Percentiles rank a stretch among this genome's conserved stretches.
phyloP scores from a whole-genome alignment of 1,139 yeast species.

The Fermentozyma sake region DNA sequence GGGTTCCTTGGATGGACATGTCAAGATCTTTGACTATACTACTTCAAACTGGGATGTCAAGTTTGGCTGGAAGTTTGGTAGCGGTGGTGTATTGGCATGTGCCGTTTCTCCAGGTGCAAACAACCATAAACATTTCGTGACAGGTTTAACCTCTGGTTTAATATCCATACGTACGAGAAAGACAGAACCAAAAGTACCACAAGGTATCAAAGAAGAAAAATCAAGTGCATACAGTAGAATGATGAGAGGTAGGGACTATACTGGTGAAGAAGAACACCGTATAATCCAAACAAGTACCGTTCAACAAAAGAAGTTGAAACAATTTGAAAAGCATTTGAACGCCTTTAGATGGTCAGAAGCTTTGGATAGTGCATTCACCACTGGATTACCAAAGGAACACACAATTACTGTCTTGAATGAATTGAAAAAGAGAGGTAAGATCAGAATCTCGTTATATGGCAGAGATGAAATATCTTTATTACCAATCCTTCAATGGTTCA shows the following conservation, averaged over 20 bases:
- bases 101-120: conserved; percentile 77
- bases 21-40: conserved; percentile 82
- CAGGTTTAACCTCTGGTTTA: conserved; percentile 90
- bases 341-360: conserved; percentile 93
- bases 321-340: conserved; percentile 78
- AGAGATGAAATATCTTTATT: conserved; percentile 84
- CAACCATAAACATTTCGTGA: conserved; percentile 76
- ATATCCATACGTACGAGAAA: conserved; percentile 85
- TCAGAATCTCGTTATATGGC: conserved; percentile 69
- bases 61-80: conserved; percentile 95
- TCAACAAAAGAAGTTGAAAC: conserved; percentile 58
- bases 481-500: conserved; percentile 82
- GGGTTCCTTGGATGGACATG: conserved; percentile 96
- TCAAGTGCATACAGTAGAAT: conserved; percentile 62
- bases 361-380: conserved; percentile 74
- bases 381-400: conserved; percentile 74
- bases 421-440: conserved; percentile 81
- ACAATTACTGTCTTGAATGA: conserved; percentile 81
- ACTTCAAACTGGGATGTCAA: conserved; percentile 79
- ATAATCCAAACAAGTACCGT: conserved; percentile 54
- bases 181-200: conserved; percentile 54
- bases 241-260: conserved; percentile 88
- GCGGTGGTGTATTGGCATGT: conserved; percentile 80
- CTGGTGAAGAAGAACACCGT: conserved; percentile 82
- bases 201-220: conserved; percentile 44